A percentile compares a stretch with the other conserved stretches of the same genome.
Conservation (phyloP, 257 asterid species). For the Nicotiana obtusifolia region DNA sequence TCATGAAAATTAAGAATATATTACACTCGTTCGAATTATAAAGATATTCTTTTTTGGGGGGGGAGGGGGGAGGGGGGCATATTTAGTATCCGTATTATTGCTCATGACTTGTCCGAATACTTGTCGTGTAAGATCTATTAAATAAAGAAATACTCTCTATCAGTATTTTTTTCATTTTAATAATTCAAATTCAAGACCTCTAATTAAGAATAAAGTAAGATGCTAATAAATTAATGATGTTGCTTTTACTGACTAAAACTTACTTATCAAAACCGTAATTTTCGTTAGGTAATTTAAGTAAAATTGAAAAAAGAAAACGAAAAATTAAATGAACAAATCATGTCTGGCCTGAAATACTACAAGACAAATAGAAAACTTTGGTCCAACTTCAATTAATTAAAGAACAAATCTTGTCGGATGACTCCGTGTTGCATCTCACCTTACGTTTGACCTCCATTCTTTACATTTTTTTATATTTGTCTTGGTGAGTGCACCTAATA, state of each 20-base stretch:
- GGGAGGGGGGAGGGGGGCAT: too few relatives aligned
- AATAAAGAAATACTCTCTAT: too few relatives aligned
- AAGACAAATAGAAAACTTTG: not conserved
- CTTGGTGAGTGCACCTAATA: not conserved
- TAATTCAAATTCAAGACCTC: fast-evolving
- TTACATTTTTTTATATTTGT: not conserved
- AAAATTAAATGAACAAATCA: not conserved
- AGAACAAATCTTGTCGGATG: not conserved
- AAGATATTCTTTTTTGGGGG: too few relatives aligned
- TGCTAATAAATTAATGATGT: too few relatives aligned
- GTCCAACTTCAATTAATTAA: not conserved
- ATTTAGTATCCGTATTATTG: too few relatives aligned
- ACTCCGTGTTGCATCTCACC: not conserved
- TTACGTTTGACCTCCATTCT: not conserved
- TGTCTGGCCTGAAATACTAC: not conserved
- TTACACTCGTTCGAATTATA: too few relatives aligned
- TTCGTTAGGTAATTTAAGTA: not conserved
- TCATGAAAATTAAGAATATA: not conserved
- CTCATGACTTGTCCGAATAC: too few relatives aligned
- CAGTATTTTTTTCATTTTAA: too few relatives aligned
- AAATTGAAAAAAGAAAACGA: not conserved
- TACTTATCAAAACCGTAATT: too few relatives aligned
- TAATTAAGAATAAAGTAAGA: too few relatives aligned
- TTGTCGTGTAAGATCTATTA: fast-evolving
- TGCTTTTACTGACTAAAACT: too few relatives aligned